These are phyloP conservation scores for Cordia subcordata DNA, from an alignment of 257 asterid species.

Conservation along the genomic window DNA sequence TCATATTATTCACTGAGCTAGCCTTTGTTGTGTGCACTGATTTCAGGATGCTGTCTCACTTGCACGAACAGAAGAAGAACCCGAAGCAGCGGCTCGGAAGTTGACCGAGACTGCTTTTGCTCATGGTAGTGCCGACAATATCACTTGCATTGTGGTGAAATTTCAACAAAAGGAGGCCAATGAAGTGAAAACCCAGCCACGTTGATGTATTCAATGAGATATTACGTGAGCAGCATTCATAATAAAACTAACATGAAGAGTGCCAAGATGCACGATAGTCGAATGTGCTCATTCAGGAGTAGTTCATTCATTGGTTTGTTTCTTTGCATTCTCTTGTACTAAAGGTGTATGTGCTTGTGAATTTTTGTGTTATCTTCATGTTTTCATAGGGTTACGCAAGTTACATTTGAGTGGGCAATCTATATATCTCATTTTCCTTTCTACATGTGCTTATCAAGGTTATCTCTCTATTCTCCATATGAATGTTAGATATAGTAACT, in stretches of 20 bases:
- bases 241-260: too few species aligned
- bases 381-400: conserved; percentile 3
- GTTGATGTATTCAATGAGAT: conserved; percentile 20
- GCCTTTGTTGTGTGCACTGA: neutral
- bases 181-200: conserved; percentile 26
- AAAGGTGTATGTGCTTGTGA: neutral
- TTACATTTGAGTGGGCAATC: too few species aligned
- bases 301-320: conserved; percentile 31
- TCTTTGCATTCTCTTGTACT: conserved; percentile 5
- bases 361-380: conserved; percentile 8
- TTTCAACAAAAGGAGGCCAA: conserved; percentile 46
- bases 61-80: conserved; percentile 72
- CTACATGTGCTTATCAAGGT: too few species aligned
- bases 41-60: conserved; percentile 84
- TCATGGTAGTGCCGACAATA: conserved; percentile 96
- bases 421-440: too few species aligned
- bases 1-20: too few species aligned
- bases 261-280: neutral
- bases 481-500: too few species aligned
- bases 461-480: too few species aligned
- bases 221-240: conserved; percentile 19
- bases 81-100: conserved; percentile 88
- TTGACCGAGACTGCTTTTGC: conserved; percentile 88
- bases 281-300: conserved; percentile 23
- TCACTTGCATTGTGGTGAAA: conserved; percentile 95